Evolutionary conservation across 345 rosid genomes (phyloP).

Genomic region (Psidium guajava): DNA sequence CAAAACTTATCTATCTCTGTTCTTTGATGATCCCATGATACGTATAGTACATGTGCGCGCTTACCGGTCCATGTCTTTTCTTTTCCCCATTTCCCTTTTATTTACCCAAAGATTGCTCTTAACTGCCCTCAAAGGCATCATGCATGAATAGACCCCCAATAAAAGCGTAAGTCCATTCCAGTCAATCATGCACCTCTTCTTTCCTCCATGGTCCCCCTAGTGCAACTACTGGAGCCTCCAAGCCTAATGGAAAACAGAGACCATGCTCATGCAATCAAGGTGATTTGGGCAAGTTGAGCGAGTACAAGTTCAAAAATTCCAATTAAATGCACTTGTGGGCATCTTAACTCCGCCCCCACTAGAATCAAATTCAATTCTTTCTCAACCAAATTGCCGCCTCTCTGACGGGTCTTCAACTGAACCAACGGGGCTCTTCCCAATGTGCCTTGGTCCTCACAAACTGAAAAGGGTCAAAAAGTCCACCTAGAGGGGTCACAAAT

Average conservation of each 20-base stretch:
- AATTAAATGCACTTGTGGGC: background rate
- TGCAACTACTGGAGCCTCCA: background rate
- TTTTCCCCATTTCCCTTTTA: background rate
- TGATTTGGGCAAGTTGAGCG: background rate
- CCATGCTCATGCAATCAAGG: background rate
- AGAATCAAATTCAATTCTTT: background rate
- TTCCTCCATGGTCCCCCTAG: background rate
- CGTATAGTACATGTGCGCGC: background rate
- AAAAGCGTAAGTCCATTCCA: background rate
- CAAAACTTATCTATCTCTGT: too few relatives aligned
- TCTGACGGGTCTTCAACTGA: conserved; percentile 2
- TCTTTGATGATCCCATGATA: too few relatives aligned
- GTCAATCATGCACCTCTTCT: background rate
- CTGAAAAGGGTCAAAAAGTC: background rate
- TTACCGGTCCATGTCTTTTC: background rate
- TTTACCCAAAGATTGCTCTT: background rate
- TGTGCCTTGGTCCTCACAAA: background rate
- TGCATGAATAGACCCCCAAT: background rate
- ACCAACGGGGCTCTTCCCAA: background rate
- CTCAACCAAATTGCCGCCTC: background rate
- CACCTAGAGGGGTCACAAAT: background rate
- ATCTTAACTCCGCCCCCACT: background rate
- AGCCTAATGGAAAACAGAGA: background rate
- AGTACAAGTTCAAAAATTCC: background rate
- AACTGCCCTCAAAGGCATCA: background rate